Conservation (phyloP, 2,329 filamentous ascomycete species). For the Colletotrichum sp. region DNA sequence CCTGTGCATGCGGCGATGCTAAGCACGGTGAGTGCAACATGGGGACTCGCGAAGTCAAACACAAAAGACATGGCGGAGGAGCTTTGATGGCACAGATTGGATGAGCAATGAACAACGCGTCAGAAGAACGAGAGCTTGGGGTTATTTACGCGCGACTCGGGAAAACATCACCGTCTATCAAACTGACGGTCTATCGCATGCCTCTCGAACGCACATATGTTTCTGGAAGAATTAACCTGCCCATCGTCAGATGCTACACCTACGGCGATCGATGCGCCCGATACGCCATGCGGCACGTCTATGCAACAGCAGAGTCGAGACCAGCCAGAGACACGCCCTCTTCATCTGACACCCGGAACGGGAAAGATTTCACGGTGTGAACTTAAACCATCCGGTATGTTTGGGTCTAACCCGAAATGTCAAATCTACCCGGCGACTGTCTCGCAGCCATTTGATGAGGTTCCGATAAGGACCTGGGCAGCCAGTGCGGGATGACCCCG, state of each 20-base stretch:
- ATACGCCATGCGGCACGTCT: not conserved
- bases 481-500: slow-evolving; percentile 10
- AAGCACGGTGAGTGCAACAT: not conserved
- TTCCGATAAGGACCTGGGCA: slow-evolving; percentile 5
- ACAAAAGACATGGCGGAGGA: not conserved
- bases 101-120: not conserved
- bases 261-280: not conserved
- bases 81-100: not conserved
- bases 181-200: not conserved
- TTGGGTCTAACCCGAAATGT: slow-evolving; percentile 7
- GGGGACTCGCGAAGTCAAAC: not conserved
- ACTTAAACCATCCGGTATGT: not conserved
- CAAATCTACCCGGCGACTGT: slow-evolving; percentile 1
- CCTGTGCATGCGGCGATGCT: not conserved
- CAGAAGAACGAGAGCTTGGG: not conserved
- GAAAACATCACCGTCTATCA: not conserved
- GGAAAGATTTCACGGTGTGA: slow-evolving; percentile 10
- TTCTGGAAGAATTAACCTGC: not conserved
- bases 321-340: not conserved
- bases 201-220: not conserved
- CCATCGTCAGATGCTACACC: not conserved
- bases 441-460: not conserved
- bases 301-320: not conserved
- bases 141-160: not conserved
- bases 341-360: not conserved